Percentiles rank a stretch among this genome's conserved stretches.
These are phyloP conservation scores for Globomyces pollinis-pini DNA, from an alignment of 192 early-diverging fungal genomes.

Conservation along the genomic window DNA sequence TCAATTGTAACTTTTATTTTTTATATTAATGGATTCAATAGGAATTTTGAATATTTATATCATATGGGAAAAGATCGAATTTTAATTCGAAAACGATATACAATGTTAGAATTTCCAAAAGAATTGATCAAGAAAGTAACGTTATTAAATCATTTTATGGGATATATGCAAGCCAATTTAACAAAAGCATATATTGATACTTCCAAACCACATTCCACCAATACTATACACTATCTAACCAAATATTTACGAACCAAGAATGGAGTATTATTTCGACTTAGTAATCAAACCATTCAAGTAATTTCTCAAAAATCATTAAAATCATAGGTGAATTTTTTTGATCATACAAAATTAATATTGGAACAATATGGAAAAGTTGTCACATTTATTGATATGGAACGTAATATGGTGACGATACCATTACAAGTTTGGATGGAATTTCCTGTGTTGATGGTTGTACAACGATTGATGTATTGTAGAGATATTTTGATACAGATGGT, in stretches of 20 bases:
- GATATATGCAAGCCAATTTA: slow-evolving; percentile 57
- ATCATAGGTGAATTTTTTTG: slow-evolving; percentile 60
- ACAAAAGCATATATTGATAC: slow-evolving; percentile 19
- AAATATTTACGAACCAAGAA: slow-evolving; percentile 58
- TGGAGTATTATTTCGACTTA: slow-evolving; percentile 60
- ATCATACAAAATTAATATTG: slow-evolving; percentile 65
- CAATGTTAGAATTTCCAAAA: slow-evolving; percentile 33
- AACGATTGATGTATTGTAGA: slow-evolving; percentile 26
- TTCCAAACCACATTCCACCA: background rate
- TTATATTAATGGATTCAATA: too few species aligned
- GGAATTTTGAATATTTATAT: slow-evolving; percentile 39
- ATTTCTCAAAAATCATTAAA: too few species aligned
- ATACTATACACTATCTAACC: slow-evolving; percentile 43
- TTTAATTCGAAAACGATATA: slow-evolving; percentile 31
- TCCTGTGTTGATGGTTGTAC: slow-evolving; percentile 18
- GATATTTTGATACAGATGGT: slow-evolving; percentile 36
- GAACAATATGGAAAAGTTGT: slow-evolving; percentile 44
- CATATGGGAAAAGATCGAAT: slow-evolving; percentile 15
- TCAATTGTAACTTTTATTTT: slow-evolving; percentile 31
- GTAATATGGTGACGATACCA: slow-evolving; percentile 21
- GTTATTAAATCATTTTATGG: slow-evolving; percentile 47
- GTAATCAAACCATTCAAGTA: slow-evolving; percentile 64
- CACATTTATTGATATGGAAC: slow-evolving; percentile 51
- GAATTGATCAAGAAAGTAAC: slow-evolving; percentile 54
- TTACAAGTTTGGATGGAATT: slow-evolving; percentile 14